Base-by-base conservation (phyloP, 2,329 filamentous ascomycete species). In the Keithomyces neogunnii region DNA sequence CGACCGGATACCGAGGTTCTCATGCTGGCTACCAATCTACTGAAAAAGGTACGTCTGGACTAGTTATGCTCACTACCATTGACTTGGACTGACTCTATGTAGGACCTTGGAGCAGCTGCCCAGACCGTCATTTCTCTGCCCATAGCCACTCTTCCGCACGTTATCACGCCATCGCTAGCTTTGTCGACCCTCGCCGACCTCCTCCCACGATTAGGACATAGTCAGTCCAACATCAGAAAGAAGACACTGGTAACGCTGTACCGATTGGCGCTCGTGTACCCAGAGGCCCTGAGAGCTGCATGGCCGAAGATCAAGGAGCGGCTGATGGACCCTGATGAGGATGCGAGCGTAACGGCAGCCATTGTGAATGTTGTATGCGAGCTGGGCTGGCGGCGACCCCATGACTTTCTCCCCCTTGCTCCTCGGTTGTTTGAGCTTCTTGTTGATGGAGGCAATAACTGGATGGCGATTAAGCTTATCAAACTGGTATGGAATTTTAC, bases 401-500 rank as follows among this genome's bases (percentile, higher is more conserved):
- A 92, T 59, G 93, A 99, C 68, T 97, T 97, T 60, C 74, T 99
- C 32, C 89, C 93, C 11, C 75, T 99, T 32, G 93, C 93, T 0
- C 93, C 93, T 7, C 80, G 93, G 53, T 71, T 99, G 30, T 99
- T 97, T 62, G 91, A 96, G 64, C 77, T 99, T 19, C 74, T 99
- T 30, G 91, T 96, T 10, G 87, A 95, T 54, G 86, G 90, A 51
- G 87, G 87, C 38, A 97, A 99, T 69, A 99, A 99, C 69, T 99
- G 93, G 93, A 97, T 99, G 92, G 91, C 91, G 53, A 99, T 99
- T 66, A 99, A 99, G 67, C 82, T 99, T 56, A 97, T 99, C 67
- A 99, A 99, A 71, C 78, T 99, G 56, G 89, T 92, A 43, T n/a
- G 63, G 19, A 19, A 19, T 19, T 1, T 19, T 19, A 19, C 19